Conservation (phyloP, 441 rosid species). For the Bruguiera hainesii region DNA sequence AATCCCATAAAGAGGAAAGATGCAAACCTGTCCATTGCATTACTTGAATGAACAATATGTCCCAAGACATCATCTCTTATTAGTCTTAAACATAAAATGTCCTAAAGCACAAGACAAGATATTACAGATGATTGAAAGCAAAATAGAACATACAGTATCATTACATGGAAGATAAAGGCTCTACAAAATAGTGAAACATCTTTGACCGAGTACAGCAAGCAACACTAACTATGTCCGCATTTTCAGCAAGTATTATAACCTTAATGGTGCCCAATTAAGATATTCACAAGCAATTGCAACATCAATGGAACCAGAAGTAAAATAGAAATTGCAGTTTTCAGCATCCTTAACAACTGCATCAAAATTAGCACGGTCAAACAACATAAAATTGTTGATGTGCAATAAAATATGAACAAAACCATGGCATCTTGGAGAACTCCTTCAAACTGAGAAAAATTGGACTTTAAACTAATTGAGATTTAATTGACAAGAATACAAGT, state of each 20-base stretch:
- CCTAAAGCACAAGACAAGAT: no score
- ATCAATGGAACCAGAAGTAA: background rate
- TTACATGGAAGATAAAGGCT: background rate
- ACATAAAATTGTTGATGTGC: constrained; percentile 7
- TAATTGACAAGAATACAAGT: constrained; percentile 30
- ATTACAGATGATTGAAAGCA: no score
- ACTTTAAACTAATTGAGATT: constrained; percentile 18
- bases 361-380: background rate
- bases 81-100: no score
- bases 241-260: background rate
- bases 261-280: background rate
- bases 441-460: constrained; percentile 19
- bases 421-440: constrained; percentile 12
- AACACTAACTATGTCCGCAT: background rate
- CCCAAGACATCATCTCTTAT: no score
- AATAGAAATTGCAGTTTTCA: background rate
- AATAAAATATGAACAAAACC: background rate
- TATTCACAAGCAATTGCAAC: background rate
- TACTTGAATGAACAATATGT: no score
- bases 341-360: background rate
- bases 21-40: no score
- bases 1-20: no score
- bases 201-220: background rate
- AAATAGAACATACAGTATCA: background rate
- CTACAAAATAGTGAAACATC: background rate